These are phyloP conservation scores for Euclidium syriacum DNA, from an alignment of 345 rosid genomes.

Conservation along the genomic window DNA sequence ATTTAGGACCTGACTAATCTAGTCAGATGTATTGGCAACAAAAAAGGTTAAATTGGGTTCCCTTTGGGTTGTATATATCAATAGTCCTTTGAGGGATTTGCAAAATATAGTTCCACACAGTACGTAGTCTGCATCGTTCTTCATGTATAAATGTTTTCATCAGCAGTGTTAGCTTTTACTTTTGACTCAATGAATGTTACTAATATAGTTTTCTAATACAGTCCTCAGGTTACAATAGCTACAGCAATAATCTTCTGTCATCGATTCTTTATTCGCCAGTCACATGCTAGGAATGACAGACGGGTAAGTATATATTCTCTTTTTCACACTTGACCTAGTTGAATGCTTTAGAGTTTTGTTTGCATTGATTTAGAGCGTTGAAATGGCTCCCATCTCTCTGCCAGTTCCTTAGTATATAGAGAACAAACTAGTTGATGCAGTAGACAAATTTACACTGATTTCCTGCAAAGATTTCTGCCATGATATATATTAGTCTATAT, in stretches of 20 bases:
- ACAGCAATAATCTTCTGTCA: conserved; percentile 98
- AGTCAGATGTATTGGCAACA: background rate
- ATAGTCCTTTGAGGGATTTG: background rate
- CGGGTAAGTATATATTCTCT: conserved; percentile 46
- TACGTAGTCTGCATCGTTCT: background rate
- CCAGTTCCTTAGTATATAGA: background rate
- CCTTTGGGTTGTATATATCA: background rate
- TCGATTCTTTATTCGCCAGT: conserved; percentile 92
- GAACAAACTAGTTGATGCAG: background rate
- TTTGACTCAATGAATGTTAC: background rate
- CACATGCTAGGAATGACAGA: conserved; percentile 93
- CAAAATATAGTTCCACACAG: background rate
- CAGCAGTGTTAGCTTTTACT: background rate
- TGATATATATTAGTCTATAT: conserved; percentile 1
- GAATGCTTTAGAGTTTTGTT: background rate
- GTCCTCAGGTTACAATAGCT: conserved; percentile 98
- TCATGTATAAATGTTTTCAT: conserved; percentile 13
- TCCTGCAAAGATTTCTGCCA: background rate
- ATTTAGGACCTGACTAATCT: background rate
- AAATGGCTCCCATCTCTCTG: background rate
- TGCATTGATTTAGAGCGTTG: background rate
- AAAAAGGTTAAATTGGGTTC: background rate
- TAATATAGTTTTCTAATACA: conserved; percentile 39
- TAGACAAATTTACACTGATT: background rate
- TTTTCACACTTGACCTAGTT: background rate